Conservation (phyloP, 1,139 yeast genomes). For the Debaryomyces sp. region DNA sequence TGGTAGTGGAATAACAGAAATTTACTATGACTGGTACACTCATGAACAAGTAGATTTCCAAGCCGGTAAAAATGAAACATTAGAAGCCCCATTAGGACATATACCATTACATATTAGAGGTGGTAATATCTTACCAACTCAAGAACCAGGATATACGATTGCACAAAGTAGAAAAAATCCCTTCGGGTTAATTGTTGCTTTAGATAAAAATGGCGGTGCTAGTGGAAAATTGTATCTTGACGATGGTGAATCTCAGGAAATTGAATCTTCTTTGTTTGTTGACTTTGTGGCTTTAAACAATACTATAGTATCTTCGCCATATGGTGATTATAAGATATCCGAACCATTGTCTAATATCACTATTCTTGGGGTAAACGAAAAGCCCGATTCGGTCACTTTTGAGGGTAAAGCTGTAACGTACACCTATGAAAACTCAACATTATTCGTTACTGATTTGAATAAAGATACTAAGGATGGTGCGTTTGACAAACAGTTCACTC, state of each 20-base stretch:
- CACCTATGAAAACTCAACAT: constrained; percentile 16
- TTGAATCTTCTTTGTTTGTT: constrained; percentile 21
- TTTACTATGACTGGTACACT: constrained; percentile 39
- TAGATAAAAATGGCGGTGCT: constrained; percentile 22
- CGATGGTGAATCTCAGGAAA: constrained; percentile 29
- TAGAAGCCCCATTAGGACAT: constrained; percentile 26
- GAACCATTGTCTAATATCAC: constrained; percentile 29
- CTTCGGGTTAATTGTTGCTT: constrained; percentile 31
- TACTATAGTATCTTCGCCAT: constrained; percentile 18
- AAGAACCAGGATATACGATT: constrained; percentile 34
- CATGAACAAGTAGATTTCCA: constrained; percentile 21
- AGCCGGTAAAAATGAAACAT: constrained; percentile 23
- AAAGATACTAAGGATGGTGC: constrained; percentile 17
- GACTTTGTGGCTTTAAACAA: constrained; percentile 19
- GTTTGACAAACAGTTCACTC: constrained; percentile 16
- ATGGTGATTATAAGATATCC: constrained; percentile 21
- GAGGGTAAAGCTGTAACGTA: constrained; percentile 16
- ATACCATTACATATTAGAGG: constrained; percentile 26
- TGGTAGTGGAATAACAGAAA: constrained; percentile 19
- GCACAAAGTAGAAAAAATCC: constrained; percentile 30
- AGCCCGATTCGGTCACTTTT: constrained; percentile 23
- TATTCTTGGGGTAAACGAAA: constrained; percentile 24
- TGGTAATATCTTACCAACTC: constrained; percentile 24
- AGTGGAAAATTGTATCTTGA: constrained; percentile 25
- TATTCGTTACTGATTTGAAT: constrained; percentile 20